These are phyloP conservation scores for Uncinocarpus reesii DNA, from an alignment of 2,329 filamentous ascomycete genomes.

Conservation along the genomic window DNA sequence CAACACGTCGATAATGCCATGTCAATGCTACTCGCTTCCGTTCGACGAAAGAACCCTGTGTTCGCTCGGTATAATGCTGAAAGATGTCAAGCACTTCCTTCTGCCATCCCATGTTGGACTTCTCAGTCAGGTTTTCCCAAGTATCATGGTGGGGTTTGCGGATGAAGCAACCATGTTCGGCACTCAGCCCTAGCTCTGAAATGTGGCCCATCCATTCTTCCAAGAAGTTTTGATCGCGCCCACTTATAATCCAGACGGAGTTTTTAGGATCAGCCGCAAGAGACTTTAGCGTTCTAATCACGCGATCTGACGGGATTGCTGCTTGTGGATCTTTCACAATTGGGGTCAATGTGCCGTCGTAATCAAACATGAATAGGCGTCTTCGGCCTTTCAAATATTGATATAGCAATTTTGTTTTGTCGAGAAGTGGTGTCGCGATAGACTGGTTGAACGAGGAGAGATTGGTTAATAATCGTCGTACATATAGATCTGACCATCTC, in stretches of 20 bases:
- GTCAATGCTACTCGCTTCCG: constrained; percentile 88
- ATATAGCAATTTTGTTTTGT: constrained; percentile 59
- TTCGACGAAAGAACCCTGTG: constrained; percentile 85
- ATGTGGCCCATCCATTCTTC: constrained; percentile 91
- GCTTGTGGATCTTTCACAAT: constrained; percentile 87
- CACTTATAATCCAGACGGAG: constrained; percentile 96
- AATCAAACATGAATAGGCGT: constrained; percentile 96
- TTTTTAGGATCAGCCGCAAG: constrained; percentile 73
- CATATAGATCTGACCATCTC: constrained; percentile 69
- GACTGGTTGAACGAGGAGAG: constrained; percentile 65
- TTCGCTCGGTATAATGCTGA: constrained; percentile 76
- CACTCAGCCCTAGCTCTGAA: constrained; percentile 76
- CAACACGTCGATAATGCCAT: constrained; percentile 91
- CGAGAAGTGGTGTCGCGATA: constrained; percentile 69
- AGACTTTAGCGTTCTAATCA: constrained; percentile 67
- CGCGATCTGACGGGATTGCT: constrained; percentile 74
- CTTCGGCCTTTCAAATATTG: constrained; percentile 66
- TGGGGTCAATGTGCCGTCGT: constrained; percentile 90
- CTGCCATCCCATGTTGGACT: constrained; percentile 87
- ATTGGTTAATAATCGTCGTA: constrained; percentile 69
- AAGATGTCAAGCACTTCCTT: constrained; percentile 72
- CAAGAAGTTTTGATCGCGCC: constrained; percentile 83
- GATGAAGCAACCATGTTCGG: constrained; percentile 95
- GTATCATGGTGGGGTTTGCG: constrained; percentile 62
- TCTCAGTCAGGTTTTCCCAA: constrained; percentile 85